A percentile compares a stretch with the other conserved stretches of the same genome.
These are phyloP conservation scores for Phytophthora tentaculata DNA, from an alignment of 352 stramenopile genomes.

Conservation along the genomic window DNA sequence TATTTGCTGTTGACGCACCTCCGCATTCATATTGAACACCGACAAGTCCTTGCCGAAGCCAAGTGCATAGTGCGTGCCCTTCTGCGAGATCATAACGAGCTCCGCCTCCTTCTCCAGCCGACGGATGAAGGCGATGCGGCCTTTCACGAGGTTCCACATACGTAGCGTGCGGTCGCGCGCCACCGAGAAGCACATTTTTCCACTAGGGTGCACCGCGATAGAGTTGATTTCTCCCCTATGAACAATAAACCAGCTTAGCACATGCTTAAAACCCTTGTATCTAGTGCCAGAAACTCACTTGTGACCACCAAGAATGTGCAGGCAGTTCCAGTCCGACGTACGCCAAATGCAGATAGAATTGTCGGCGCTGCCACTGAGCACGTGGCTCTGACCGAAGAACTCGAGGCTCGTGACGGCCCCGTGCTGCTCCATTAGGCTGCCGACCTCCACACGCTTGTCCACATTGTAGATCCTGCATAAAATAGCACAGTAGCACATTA, in stretches of 20 bases:
- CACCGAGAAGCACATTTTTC: conserved; percentile 88
- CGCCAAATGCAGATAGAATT: conserved; percentile 92
- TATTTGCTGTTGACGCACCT: conserved; percentile 36
- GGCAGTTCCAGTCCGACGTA: conserved; percentile 89
- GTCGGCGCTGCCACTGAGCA: conserved; percentile 89
- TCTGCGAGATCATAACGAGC: conserved; percentile 78
- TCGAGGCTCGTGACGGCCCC: conserved; percentile 87
- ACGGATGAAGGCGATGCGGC: conserved; percentile 88
- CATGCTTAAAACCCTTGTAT: neutral
- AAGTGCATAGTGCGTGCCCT: conserved; percentile 72
- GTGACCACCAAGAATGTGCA: conserved; percentile 90
- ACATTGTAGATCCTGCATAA: conserved; percentile 85
- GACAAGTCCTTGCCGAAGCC: conserved; percentile 77
- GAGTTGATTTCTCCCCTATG: conserved; percentile 81
- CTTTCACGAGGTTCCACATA: conserved; percentile 93
- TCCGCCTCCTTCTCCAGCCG: conserved; percentile 84
- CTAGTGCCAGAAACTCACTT: conserved; percentile 50
- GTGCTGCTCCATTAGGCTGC: conserved; percentile 88
- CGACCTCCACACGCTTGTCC: conserved; percentile 87
- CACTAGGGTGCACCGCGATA: conserved; percentile 88
- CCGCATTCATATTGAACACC: conserved; percentile 83
- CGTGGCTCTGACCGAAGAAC: conserved; percentile 87
- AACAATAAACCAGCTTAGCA: neutral
- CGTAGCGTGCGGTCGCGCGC: conserved; percentile 83
- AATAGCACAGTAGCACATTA: conserved; percentile 9